phyloP scores from a whole-genome alignment of 345 rosid species.

The Raphanus raphanistrum region DNA sequence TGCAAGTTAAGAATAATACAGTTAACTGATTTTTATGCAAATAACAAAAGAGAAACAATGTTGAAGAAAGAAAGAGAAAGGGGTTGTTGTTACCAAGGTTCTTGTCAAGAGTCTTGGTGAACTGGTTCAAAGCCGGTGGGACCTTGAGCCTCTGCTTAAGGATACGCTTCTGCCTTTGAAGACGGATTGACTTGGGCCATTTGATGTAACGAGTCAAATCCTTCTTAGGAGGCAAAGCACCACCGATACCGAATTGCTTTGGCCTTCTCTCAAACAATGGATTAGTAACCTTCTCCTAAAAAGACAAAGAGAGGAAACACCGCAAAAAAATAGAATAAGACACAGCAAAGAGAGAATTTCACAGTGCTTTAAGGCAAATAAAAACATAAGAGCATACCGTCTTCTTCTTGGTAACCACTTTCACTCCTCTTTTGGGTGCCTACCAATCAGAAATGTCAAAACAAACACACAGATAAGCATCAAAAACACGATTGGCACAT shows the following conservation, averaged over 20 bases:
- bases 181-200: conserved; percentile 67
- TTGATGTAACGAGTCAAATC: conserved; percentile 69
- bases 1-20: too few species aligned
- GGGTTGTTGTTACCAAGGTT: conserved; percentile 31
- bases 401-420: conserved; percentile 48
- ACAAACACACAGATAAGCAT: not conserved
- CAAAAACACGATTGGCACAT: not conserved
- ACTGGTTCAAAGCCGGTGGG: conserved; percentile 82
- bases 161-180: conserved; percentile 78
- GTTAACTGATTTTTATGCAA: too few species aligned
- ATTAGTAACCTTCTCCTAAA: conserved; percentile 67
- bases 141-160: conserved; percentile 82
- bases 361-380: not conserved
- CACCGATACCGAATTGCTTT: conserved; percentile 85
- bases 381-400: conserved; percentile 6
- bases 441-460: not conserved
- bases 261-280: conserved; percentile 84
- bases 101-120: conserved; percentile 88
- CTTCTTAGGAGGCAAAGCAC: conserved; percentile 88
- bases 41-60: too few species aligned
- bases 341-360: not conserved
- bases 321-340: not conserved
- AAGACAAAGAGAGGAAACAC: not conserved
- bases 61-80: too few species aligned
- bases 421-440: conserved; percentile 58